Evolutionary conservation across 2,329 filamentous ascomycete species (phyloP).

Genomic region (Lachnellula hyalina): DNA sequence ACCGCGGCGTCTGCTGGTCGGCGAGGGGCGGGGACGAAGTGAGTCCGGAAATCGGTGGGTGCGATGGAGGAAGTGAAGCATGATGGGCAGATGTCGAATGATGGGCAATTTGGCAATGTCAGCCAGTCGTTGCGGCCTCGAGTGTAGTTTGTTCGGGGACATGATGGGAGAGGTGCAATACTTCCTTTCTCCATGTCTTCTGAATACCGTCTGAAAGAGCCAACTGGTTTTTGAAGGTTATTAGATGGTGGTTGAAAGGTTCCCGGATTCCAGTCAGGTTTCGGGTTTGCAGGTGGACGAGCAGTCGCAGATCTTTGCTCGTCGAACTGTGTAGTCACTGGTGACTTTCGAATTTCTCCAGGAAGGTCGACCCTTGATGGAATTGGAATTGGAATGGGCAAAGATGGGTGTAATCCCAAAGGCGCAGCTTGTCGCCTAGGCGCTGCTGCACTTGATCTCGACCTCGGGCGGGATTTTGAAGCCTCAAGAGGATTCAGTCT

Average conservation of each 20-base stretch:
- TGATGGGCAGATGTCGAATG: slow-evolving; percentile 75
- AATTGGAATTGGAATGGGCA: slow-evolving; percentile 24
- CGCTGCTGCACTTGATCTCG: slow-evolving; percentile 14
- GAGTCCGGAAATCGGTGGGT: slow-evolving; percentile 59
- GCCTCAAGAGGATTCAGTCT: slow-evolving; percentile 23
- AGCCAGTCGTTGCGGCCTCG: slow-evolving; percentile 73
- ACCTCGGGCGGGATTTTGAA: slow-evolving; percentile 10
- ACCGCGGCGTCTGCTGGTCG: slow-evolving; percentile 54
- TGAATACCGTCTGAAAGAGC: slow-evolving; percentile 49
- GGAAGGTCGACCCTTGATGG: slow-evolving; percentile 17
- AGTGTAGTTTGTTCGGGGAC: slow-evolving; percentile 59
- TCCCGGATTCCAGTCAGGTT: slow-evolving; percentile 40
- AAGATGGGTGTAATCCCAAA: slow-evolving; percentile 8
- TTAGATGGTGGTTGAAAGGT: slow-evolving; percentile 37
- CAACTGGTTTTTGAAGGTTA: slow-evolving; percentile 37
- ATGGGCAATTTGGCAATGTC: slow-evolving; percentile 63
- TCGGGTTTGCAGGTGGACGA: slow-evolving; percentile 6
- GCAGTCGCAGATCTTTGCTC: slow-evolving; percentile 7
- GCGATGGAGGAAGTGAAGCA: slow-evolving; percentile 70
- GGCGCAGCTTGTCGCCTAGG: slow-evolving; percentile 6
- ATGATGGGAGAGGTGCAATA: slow-evolving; percentile 55
- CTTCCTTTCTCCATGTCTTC: slow-evolving; percentile 44
- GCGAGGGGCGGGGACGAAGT: slow-evolving; percentile 58
- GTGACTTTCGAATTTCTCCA: slow-evolving; percentile 15
- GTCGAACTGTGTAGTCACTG: slow-evolving; percentile 17